Base-by-base conservation (phyloP, 176 grass and related monocot genomes). In the Canna indica region DNA sequence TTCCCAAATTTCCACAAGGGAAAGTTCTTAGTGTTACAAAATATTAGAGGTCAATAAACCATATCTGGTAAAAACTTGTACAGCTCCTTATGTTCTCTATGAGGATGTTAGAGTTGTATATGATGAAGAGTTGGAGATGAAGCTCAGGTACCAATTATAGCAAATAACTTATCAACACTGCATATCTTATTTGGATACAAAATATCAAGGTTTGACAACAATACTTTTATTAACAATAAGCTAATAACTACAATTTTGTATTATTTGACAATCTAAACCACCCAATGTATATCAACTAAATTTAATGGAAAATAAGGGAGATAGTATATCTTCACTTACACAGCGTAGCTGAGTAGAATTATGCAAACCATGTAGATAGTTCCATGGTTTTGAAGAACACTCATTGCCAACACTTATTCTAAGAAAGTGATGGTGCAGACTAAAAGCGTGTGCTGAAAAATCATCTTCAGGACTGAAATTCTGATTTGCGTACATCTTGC, bases 201-300 rank as follows among this genome's bases (percentile, higher is more conserved):
- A 66, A 66, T 20, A 22, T 5, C 28, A 36, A 66, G 36, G 14
- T 29, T 32, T 2, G 28, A 3, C n/a, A 70, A 47, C 44, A 46
- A 20, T 22, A 17, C 14, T 22, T 47, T 70, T 29, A 47, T 70
- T 47, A 48, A 30, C 27, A 30, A 27, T 66, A 36, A 66, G 33
- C 14, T 17, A 70, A 14, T 70, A 31, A 31, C 67, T 47, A 70
- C 67, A 70, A 47, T 44, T 7, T 4, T 28, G 15, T 47, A 70
- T 22, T 30, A 46, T 67, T 69, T 47, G n/a, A 31, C 67, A 47
- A 47, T 70, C 25, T 47, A 30, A 7, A 4, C 16, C 27, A 48
- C 31, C 27, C 27, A 70, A 47, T 20, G 15, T 70, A 17, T 46
- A 70, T 70, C 18, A 70, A 47, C 38, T 70, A 18, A 47, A 61